Conservation (phyloP, 179 eudicot species). For the Dionaea muscipula region DNA sequence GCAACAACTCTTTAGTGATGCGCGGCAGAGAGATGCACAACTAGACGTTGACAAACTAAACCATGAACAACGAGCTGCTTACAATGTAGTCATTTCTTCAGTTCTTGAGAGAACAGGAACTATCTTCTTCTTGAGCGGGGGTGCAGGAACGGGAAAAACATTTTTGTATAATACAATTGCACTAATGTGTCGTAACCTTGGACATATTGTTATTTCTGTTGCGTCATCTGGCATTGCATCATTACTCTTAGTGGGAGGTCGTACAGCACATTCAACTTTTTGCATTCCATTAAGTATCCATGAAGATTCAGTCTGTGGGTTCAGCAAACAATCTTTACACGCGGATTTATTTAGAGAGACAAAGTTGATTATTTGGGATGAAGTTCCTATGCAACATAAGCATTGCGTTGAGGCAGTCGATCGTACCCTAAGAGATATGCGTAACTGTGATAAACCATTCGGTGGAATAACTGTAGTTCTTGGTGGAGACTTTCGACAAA, state of each 20-base stretch:
- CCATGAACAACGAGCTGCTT: too few species aligned
- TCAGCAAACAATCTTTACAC: background rate
- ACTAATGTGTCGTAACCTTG: background rate
- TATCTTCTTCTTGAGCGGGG: too few species aligned
- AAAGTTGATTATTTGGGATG: constrained; percentile 15
- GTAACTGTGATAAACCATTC: too few species aligned
- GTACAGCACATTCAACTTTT: constrained; percentile 9
- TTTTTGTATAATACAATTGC: background rate
- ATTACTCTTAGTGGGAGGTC: background rate
- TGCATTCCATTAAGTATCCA: background rate
- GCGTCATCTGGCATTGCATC: constrained; percentile 8
- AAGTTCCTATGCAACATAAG: constrained; percentile 10
- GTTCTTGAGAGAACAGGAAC: constrained; percentile 9
- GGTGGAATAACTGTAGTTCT: too few species aligned
- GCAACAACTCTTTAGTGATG: too few species aligned
- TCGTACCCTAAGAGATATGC: too few species aligned
- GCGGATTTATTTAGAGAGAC: background rate
- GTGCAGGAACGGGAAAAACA: constrained; percentile 12
- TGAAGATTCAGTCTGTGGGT: constrained; percentile 9
- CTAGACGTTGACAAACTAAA: too few species aligned
- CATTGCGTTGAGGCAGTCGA: constrained; percentile 5
- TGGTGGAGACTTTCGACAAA: too few species aligned
- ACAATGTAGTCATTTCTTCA: background rate
- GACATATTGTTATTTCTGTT: background rate
- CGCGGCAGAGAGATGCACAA: too few species aligned